Evolutionary conservation across 106 monocot species (phyloP).

Genomic region (Allium cepa): DNA sequence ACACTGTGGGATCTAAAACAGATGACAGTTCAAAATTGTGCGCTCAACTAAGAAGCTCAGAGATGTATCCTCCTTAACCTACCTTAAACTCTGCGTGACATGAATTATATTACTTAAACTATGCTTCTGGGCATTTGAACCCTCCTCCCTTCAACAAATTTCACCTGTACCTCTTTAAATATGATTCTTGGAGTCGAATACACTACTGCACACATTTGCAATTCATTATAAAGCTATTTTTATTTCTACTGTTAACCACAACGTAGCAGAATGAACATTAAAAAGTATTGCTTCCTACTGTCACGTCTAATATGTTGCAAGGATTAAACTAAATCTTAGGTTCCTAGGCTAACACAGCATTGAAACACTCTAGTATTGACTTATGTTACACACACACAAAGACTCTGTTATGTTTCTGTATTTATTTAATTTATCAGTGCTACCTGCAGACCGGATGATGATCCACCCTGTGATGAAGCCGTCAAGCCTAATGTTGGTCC

Average conservation of each 20-base stretch:
- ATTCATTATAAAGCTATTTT: no score
- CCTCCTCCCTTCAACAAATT: not conserved
- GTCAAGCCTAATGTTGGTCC: not conserved
- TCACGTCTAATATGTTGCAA: no score
- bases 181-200: not conserved
- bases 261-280: not conserved
- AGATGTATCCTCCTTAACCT: no score
- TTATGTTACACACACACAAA: no score
- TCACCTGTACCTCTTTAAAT: not conserved
- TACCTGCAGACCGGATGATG: constrained; percentile 11
- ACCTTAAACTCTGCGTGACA: constrained; percentile 2
- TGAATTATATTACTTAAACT: no score
- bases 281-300: no score
- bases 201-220: not conserved
- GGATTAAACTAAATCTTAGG: no score
- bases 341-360: no score
- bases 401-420: no score
- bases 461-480: constrained; percentile 1
- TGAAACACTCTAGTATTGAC: no score
- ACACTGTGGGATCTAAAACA: not conserved
- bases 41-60: constrained; percentile 1
- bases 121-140: no score
- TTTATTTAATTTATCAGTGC: not conserved
- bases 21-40: not conserved
- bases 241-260: no score